Evolutionary conservation across 2,329 filamentous ascomycete genomes (phyloP).

Genomic region (Sarocladium kiliense): DNA sequence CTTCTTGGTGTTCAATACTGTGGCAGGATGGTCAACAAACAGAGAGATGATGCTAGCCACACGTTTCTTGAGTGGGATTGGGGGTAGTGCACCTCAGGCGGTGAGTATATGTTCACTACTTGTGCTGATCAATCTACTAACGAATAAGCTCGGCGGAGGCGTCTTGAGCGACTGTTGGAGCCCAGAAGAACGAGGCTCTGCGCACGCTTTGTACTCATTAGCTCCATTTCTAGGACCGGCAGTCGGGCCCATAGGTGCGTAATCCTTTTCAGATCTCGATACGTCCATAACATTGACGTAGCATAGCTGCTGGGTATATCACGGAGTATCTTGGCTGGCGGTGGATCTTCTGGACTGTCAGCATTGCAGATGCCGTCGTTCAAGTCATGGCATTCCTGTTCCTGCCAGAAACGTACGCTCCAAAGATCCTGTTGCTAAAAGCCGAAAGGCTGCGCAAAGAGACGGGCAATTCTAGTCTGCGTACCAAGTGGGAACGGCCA

Average conservation of each 20-base stretch:
- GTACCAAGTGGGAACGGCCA: conserved; percentile 22
- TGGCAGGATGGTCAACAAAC: conserved; percentile 42
- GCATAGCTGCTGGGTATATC: conserved; percentile 31
- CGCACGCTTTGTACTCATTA: conserved; percentile 28
- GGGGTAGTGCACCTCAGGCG: conserved; percentile 40
- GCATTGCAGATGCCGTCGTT: conserved; percentile 29
- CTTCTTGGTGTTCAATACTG: conserved; percentile 51
- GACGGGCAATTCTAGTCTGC: conserved; percentile 22
- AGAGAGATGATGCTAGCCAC: conserved; percentile 42
- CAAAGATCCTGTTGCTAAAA: conserved; percentile 24
- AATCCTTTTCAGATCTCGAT: neutral
- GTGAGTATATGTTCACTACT: conserved; percentile 16
- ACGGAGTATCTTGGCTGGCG: conserved; percentile 33
- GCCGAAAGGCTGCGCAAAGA: conserved; percentile 20
- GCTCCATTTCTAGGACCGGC: conserved; percentile 39
- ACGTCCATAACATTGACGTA: neutral
- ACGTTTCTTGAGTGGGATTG: conserved; percentile 43
- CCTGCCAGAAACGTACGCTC: conserved; percentile 33
- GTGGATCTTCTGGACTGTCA: conserved; percentile 39
- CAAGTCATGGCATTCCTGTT: conserved; percentile 30
- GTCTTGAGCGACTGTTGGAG: conserved; percentile 43
- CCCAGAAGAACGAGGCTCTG: conserved; percentile 31
- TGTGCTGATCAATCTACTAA: neutral
- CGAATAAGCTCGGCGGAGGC: conserved; percentile 34
- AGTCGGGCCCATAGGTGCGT: conserved; percentile 32